phyloP scores from a whole-genome alignment of 2,329 filamentous ascomycete genomes.

The Nemania sp. region DNA sequence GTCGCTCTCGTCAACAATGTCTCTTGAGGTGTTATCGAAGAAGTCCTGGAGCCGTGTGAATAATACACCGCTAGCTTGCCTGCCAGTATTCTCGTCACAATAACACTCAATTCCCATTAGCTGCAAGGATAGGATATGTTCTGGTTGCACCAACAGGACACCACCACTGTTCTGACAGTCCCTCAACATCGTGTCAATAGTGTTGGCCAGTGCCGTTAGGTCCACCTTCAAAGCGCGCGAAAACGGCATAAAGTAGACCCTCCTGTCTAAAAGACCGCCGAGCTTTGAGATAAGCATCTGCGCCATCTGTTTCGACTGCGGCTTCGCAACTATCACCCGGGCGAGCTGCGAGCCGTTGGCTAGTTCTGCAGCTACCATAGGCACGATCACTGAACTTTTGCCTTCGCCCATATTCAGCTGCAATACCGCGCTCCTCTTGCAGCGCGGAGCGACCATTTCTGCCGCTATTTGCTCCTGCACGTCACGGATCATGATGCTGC shows the following conservation, averaged over 20 bases:
- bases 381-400: constrained; percentile 71
- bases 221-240: constrained; percentile 52
- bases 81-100: not conserved
- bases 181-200: constrained; percentile 46
- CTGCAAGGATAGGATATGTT: constrained; percentile 67
- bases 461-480: constrained; percentile 62
- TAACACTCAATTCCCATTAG: constrained; percentile 60
- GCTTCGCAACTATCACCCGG: constrained; percentile 64
- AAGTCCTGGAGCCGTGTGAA: constrained; percentile 34
- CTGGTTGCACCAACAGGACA: constrained; percentile 64
- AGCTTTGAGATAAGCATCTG: constrained; percentile 60
- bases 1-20: constrained; percentile 69
- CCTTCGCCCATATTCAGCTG: constrained; percentile 76
- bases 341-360: constrained; percentile 57
- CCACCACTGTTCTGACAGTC: constrained; percentile 57
- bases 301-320: constrained; percentile 64
- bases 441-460: constrained; percentile 55
- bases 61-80: not conserved
- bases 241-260: constrained; percentile 63
- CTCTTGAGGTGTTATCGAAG: constrained; percentile 51
- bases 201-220: constrained; percentile 31
- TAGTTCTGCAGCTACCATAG: constrained; percentile 60
- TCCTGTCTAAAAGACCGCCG: constrained; percentile 58
- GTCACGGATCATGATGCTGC: constrained; percentile 61
- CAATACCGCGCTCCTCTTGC: constrained; percentile 56